A percentile compares a stretch with the other conserved stretches of the same genome.
Conservation (phyloP, 192 early-diverging fungal species). For the Spizellomyces sp. region DNA sequence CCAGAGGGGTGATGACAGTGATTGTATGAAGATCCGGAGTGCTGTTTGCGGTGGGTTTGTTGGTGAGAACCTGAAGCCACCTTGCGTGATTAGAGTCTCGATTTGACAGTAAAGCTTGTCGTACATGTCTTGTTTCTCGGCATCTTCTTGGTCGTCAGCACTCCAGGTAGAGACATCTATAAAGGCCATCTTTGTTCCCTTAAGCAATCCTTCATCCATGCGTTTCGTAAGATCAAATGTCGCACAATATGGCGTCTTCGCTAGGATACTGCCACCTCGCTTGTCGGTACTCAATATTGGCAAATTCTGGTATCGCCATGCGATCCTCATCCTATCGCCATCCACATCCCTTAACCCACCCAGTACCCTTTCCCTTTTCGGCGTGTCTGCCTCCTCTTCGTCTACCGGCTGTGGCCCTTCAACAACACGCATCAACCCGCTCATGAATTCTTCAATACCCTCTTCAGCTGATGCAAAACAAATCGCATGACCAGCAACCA, state of each 20-base stretch:
- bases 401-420: constrained; percentile 53
- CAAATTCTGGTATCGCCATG: constrained; percentile 91
- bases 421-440: constrained; percentile 64
- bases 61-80: constrained; percentile 58
- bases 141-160: neutral
- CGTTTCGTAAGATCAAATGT: constrained; percentile 84
- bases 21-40: constrained; percentile 79
- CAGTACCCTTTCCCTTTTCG: constrained; percentile 20
- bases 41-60: constrained; percentile 39
- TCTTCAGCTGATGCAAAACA: constrained; percentile 72
- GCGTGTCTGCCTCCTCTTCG: constrained; percentile 38
- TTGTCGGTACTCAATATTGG: constrained; percentile 60
- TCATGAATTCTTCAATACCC: constrained; percentile 58
- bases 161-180: constrained; percentile 25
- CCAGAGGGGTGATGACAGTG: constrained; percentile 83
- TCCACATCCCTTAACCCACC: constrained; percentile 33
- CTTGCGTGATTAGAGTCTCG: constrained; percentile 59
- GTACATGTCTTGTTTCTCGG: constrained; percentile 20
- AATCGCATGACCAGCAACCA: constrained; percentile 73
- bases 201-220: constrained; percentile 62
- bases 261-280: constrained; percentile 19
- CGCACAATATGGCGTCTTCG: constrained; percentile 67
- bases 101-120: constrained; percentile 50
- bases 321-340: constrained; percentile 81
- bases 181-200: constrained; percentile 37